Percentiles rank a stretch among this genome's conserved stretches.
Conservation (phyloP, 495 filamentous ascomycete genomes). For the Wilcoxina mikolae region DNA sequence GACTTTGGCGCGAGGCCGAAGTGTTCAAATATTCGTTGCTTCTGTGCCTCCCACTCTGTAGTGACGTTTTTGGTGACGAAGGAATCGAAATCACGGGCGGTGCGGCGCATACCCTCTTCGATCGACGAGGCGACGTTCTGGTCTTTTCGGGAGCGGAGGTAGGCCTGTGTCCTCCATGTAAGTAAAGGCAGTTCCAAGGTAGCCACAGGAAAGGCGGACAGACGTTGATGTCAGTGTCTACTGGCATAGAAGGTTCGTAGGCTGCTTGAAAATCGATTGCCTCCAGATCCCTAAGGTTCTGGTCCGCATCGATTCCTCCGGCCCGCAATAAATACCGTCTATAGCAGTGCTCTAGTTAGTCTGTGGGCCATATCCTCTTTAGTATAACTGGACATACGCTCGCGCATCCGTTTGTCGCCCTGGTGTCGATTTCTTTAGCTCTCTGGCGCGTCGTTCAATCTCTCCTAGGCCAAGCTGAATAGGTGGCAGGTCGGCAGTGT, state of each 20-base stretch:
- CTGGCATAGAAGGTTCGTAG: slow-evolving; percentile 23
- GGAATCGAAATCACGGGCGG: slow-evolving; percentile 74
- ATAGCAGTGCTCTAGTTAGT: neutral
- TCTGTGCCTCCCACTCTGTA: slow-evolving; percentile 88
- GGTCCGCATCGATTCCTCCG: slow-evolving; percentile 27
- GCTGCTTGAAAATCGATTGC: slow-evolving; percentile 26
- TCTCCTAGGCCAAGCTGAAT: slow-evolving; percentile 29
- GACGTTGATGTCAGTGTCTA: slow-evolving; percentile 30
- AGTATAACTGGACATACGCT: slow-evolving; percentile 17
- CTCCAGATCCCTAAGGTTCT: slow-evolving; percentile 27
- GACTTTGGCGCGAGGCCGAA: slow-evolving; percentile 65
- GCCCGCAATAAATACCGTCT: slow-evolving; percentile 27
- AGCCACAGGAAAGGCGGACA: slow-evolving; percentile 6
- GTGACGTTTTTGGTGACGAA: slow-evolving; percentile 90
- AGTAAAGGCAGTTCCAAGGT: neutral
- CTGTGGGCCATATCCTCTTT: neutral
- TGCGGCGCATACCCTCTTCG: slow-evolving; percentile 68
- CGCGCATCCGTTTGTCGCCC: slow-evolving; percentile 24
- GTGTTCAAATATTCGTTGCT: slow-evolving; percentile 82
- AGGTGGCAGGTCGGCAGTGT: slow-evolving; percentile 24
- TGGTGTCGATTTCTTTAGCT: slow-evolving; percentile 21
- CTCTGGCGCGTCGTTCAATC: slow-evolving; percentile 27
- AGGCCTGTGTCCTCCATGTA: slow-evolving; percentile 36
- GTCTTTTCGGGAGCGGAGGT: slow-evolving; percentile 67
- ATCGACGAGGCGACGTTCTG: slow-evolving; percentile 87